Base-by-base conservation (phyloP, 2,329 filamentous ascomycete genomes). In the Penicillium palitans region DNA sequence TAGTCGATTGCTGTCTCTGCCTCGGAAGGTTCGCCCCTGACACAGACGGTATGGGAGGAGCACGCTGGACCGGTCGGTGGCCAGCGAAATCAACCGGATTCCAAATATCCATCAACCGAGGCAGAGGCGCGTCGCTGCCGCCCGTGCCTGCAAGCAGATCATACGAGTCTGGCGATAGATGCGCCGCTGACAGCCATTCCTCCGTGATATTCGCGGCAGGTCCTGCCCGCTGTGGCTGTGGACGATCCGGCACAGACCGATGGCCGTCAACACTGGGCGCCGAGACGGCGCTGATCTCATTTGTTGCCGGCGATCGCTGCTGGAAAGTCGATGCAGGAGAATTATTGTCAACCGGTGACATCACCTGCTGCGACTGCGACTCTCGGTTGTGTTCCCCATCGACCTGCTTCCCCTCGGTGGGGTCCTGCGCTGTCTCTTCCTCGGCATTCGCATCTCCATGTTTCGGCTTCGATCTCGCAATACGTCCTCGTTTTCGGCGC, bases 401-500 rank as follows among this genome's bases (percentile, higher is more conserved):
- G 8, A 10, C 27, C 29, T 58, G 57, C 55, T 50, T 56, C 56
- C 24, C 42, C 41, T 42, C 55, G 21, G 40, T 39, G 29, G 29
- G 55, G 35, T 52, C 59, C 7, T 25, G 29, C 4, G 35, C 44
- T 42, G 52, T 57, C 33, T 57, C 59, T 10, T 37, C 42, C 31
- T 19, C 52, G 9, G 10, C 29, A 33, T 41, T 55, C 13, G 12
- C 8, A 27, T 27, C 25, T n/a, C 19, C 6, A 29, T 29, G 15
- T 4, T 40, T 54, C 12, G n/a, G 93, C 61, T 90, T 85, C 1
- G 91, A 95, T 19, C 73, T 72, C 15, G 74, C 72, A 37, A 91
- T 92, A 72, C 96, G 96, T 59, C 93, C 93, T 74, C 93, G 85
- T 82, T 97, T 97, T 79, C 96, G 96, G 64, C 91, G 87, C 76